phyloP scores from a whole-genome alignment of 169 alveolate genomes.

The Eimeria tenella region DNA sequence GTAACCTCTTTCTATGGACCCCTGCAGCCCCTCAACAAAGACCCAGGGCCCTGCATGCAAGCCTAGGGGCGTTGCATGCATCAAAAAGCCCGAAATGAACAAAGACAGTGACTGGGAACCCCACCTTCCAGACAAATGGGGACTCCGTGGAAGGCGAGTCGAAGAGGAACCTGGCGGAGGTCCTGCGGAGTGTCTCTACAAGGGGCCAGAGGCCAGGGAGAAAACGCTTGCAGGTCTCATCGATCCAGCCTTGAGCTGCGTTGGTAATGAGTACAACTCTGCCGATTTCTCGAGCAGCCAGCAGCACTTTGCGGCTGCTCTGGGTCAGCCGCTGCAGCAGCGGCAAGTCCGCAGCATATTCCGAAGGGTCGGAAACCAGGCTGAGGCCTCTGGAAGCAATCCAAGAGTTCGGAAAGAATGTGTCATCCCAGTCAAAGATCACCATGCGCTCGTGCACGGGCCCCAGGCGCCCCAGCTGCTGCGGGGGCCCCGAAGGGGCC shows the following conservation, averaged over 20 bases:
- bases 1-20: no score
- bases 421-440: constrained; percentile 61
- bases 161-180: constrained; percentile 44
- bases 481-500: constrained; percentile 7
- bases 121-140: constrained; percentile 57
- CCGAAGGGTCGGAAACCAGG: background rate
- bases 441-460: constrained; percentile 35
- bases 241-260: constrained; percentile 69
- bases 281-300: constrained; percentile 1
- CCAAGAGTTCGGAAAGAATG: constrained; percentile 48
- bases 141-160: constrained; percentile 1
- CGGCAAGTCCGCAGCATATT: background rate
- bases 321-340: background rate
- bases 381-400: background rate
- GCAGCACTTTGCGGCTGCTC: constrained; percentile 19
- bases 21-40: background rate
- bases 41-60: background rate
- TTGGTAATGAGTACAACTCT: constrained; percentile 61
- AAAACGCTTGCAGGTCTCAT: constrained; percentile 52
- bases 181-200: background rate
- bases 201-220: constrained; percentile 37
- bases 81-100: background rate
- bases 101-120: background rate
- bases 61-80: background rate
- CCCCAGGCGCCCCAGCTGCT: background rate